Evolutionary conservation across 2,329 filamentous ascomycete genomes (phyloP).

Genomic region (Geosmithia putterillii): DNA sequence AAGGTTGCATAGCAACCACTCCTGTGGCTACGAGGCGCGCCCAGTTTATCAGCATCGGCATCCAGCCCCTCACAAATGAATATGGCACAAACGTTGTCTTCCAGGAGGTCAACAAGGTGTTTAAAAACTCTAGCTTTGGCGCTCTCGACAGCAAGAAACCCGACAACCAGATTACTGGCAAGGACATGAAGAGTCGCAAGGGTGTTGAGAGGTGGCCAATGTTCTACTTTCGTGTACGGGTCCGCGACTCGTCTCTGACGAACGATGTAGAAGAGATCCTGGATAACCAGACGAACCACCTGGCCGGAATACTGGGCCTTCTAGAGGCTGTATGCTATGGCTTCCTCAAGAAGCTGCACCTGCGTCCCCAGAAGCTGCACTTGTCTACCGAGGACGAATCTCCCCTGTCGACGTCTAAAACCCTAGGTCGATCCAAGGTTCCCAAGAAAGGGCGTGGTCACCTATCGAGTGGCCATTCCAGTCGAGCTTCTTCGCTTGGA

Average conservation of each 20-base stretch:
- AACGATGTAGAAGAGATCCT: conserved; percentile 25
- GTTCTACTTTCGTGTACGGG: conserved; percentile 65
- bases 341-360: conserved; percentile 63
- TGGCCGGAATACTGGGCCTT: conserved; percentile 45
- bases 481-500: not conserved
- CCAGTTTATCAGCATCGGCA: conserved; percentile 75
- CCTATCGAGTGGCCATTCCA: not conserved
- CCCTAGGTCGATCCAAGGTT: conserved; percentile 5
- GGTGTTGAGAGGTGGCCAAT: conserved; percentile 75
- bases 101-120: conserved; percentile 66
- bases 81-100: conserved; percentile 55
- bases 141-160: conserved; percentile 36
- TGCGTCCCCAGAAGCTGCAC: conserved; percentile 37
- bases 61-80: conserved; percentile 48
- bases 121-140: conserved; percentile 68
- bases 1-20: conserved; percentile 57
- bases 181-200: conserved; percentile 44
- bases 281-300: conserved; percentile 29
- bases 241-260: conserved; percentile 14
- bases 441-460: not conserved
- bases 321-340: conserved; percentile 56
- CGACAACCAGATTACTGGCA: conserved; percentile 24
- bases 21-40: conserved; percentile 59
- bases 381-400: conserved; percentile 9
- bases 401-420: conserved; percentile 11